Evolutionary conservation across 148 eudicot genomes (phyloP), one percentile per base, ranked within the genome.

Genomic region (Drosera capensis): DNA sequence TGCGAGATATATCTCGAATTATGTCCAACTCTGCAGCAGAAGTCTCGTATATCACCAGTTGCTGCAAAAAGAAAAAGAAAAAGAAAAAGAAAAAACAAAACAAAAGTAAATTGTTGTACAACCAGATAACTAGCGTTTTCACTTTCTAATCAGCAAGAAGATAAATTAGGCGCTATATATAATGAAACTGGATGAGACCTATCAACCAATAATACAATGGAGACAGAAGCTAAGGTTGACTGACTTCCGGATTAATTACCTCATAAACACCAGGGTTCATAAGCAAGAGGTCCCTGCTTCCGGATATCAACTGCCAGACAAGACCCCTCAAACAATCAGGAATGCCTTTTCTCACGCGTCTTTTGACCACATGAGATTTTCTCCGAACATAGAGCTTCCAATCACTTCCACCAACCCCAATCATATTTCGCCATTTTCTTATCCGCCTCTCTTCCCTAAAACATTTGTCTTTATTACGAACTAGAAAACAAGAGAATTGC

Each of bases 271-370:
- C 99, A 11, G 99, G 88, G 71, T 85, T 90, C 85, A 84, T 65
- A 55, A 90, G 78, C 79, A 90, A 71, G 63, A 90, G 94, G 64
- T 84, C 99, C 43, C 95, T 79, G 53, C 99, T 90, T 59, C 99
- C 99, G 18, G 99, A 90, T 35, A 85, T 70, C 64, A 90, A 66
- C 56, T 90, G 99, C 99, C 99, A 90, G 48, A 85, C 99, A 71
- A 85, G 94, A 25, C 99, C 93, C 61, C 99, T 80, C 50, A 90
- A 66, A 63, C 99, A 85, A 79, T 90, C 95, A 63, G 99, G 95
- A 55, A 90, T 75, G 54, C 99, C 99, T 70, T 90, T 85, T 51
- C 99, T 71, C 43, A 90, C 73, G 25, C 95, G 86, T 40, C 99
- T 71, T 66, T 85, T 85, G 23, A 90, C 94, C 55, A 85, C 77